Evolutionary conservation across 768 basidiomycete genomes (phyloP).

Genomic region (Kwoniella pini): DNA sequence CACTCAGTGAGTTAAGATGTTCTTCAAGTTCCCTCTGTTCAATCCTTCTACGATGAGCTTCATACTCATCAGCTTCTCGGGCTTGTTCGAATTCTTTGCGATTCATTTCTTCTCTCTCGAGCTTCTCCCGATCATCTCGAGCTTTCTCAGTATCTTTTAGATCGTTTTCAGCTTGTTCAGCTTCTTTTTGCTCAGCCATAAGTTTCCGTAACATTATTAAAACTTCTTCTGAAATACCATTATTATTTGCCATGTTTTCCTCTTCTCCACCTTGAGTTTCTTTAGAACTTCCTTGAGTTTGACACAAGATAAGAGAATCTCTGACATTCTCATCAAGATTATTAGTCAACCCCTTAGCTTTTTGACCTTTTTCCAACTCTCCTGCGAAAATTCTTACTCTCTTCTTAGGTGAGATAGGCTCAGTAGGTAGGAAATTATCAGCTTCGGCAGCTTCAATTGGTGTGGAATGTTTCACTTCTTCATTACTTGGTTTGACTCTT

Average conservation of each 20-base stretch:
- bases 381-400: constrained; percentile 11
- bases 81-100: neutral
- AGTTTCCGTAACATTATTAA: constrained; percentile 5
- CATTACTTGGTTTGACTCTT: neutral
- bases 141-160: neutral
- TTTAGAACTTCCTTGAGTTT: neutral
- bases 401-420: constrained; percentile 3
- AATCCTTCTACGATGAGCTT: no score
- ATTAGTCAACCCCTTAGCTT: constrained; percentile 2
- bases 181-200: constrained; percentile 6
- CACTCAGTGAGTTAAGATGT: no score
- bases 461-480: neutral
- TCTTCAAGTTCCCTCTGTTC: no score
- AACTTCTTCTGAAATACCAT: constrained; percentile 7
- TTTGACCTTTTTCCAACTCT: constrained; percentile 7
- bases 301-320: neutral
- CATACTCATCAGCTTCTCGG: no score
- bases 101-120: neutral
- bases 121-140: neutral
- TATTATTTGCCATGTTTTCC: neutral
- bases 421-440: constrained; percentile 1
- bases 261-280: neutral
- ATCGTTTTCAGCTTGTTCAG: neutral
- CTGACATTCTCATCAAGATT: constrained; percentile 7
- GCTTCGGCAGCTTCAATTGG: constrained; percentile 10